Base-by-base conservation (phyloP, 1,139 yeast species). In the Scheffersomyces quercinus region DNA sequence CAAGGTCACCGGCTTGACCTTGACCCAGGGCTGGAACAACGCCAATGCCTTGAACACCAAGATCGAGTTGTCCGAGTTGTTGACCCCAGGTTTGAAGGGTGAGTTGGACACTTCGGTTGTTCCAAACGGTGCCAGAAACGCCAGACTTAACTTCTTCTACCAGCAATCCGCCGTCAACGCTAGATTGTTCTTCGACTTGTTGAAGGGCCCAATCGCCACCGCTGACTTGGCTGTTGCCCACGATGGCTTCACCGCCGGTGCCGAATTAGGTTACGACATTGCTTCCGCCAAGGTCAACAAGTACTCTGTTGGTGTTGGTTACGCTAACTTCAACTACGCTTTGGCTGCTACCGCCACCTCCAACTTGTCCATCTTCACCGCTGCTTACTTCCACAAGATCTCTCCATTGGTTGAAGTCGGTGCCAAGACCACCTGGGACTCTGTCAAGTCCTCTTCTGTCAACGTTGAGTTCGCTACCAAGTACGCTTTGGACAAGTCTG, bases 11-110 rank as follows among this genome's bases (percentile, higher is more conserved):
- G 98, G 98, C 54, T 79, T 93, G 65, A 84, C 97, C 56, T 77
- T 93, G 65, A 89, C 97, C 58, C 98, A 93, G 78, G 96, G 97
- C 64, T 91, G 98, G 97, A 85, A 90, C 77, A 88, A 96, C 59
- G 86, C 96, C 70, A 93, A 93, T 72, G 81, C 87, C 55, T 78
- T 93, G 67, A 87, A 83, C 79, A 88, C 98, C 75, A 91, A 89
- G 82, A 81, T 93, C 60, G 98, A 91, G 78, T 80, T 93, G 64
- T 81, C 85, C 52, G 96, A 91, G 71, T 87, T 90, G 60, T 82
- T 91, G 73, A 87, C 97, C 53, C 96, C 96, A 59, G 98, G 98
- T 60, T 82, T 93, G 62, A 91, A 90, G 79, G 87, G 95, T 57
- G 97, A 91, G 73, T 78, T 93, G 65, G 83, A 86, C 67, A 88